Base-by-base conservation (phyloP, 108 stramenopile genomes). In the Chaetoceros muelleri region DNA sequence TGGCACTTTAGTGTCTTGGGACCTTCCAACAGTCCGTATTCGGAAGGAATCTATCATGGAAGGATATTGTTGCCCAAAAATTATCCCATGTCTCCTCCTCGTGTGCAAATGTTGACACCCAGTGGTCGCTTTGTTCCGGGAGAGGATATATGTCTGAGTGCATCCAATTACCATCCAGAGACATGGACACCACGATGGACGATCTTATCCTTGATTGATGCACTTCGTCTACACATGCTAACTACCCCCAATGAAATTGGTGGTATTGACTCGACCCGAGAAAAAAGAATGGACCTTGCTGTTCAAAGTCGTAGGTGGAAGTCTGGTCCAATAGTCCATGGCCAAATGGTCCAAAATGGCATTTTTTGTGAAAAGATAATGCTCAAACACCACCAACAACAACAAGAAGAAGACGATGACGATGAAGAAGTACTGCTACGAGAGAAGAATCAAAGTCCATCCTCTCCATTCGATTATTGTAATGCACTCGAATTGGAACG, bases 1-100 rank as follows among this genome's bases (percentile, higher is more conserved):
- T 95, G 94, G 94, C 94, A 95, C 60, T 95, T 95, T 64, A 81
- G 83, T 17, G 73, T 95, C 31, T 28, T 53, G 21, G 94, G 94
- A 24, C 67, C 84, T 0, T 66, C 67, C 25, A 71, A 69, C 51
- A 76, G 81, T 8, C 58, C 65, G 0, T 95, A 79, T 56, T 81
- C 75, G 53, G 24, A 69, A 13, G 94, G 94, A 8, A 66, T 93
- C 13, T 95, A 95, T 61, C 94, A 95, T 62, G 94, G 94, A 27
- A 66, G 77, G 7, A 73, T 93, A 5, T 19, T 85, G 0, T 60
- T 95, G 19, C 87, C 91, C 2, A 70, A 66, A 46, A 78, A 95
- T 53, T 95, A 95, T 71, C 94, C 94, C 3, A 66, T 66, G 2
- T 67, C 77, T 40, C 89, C 94, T 48, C 94, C 94, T 2, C 77